These are phyloP conservation scores for Pseudozyma sp. DNA, from an alignment of 1,284 basidiomycete genomes.

Conservation along the genomic window DNA sequence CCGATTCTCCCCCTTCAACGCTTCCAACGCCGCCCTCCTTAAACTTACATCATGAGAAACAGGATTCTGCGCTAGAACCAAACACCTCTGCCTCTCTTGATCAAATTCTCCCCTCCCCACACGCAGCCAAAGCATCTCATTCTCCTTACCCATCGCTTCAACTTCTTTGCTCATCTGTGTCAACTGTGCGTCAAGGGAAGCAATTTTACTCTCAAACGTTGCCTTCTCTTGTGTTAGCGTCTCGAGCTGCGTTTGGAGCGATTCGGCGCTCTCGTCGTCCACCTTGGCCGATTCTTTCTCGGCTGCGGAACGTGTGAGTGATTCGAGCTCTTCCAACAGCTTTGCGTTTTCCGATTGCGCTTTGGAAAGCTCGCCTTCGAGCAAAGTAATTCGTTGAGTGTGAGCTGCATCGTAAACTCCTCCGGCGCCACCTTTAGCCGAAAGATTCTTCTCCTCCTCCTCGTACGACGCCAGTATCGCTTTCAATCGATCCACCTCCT, in stretches of 20 bases:
- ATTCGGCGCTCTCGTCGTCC: conserved; percentile 5
- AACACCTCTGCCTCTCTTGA: conserved; percentile 77
- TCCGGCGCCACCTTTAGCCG: conserved; percentile 4
- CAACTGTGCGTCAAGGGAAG: conserved; percentile 47
- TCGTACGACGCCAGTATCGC: conserved; percentile 47
- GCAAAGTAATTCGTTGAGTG: conserved; percentile 56
- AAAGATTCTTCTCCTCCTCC: conserved; percentile 58
- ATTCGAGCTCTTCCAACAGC: conserved; percentile 19
- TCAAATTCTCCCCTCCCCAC: conserved; percentile 79
- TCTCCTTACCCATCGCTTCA: conserved; percentile 77
- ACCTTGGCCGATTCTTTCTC: conserved; percentile 14
- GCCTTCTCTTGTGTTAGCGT: conserved; percentile 17
- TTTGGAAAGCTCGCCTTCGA: conserved; percentile 54
- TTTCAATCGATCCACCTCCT: conserved; percentile 51
- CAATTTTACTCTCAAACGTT: conserved; percentile 50
- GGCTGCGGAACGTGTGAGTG: conserved; percentile 6
- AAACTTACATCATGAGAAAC: conserved; percentile 79
- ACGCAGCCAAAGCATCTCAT: conserved; percentile 77
- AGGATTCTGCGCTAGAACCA: conserved; percentile 80
- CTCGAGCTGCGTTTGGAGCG: conserved; percentile 3
- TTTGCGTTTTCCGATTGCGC: conserved; percentile 16
- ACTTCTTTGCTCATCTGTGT: conserved; percentile 70
- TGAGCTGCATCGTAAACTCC: conserved; percentile 59
- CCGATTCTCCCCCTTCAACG: conserved; percentile 80
- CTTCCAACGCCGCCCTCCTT: conserved; percentile 77